These are phyloP conservation scores for Colletotrichum costaricense DNA, from an alignment of 2,329 filamentous ascomycete species.

Conservation along the genomic window DNA sequence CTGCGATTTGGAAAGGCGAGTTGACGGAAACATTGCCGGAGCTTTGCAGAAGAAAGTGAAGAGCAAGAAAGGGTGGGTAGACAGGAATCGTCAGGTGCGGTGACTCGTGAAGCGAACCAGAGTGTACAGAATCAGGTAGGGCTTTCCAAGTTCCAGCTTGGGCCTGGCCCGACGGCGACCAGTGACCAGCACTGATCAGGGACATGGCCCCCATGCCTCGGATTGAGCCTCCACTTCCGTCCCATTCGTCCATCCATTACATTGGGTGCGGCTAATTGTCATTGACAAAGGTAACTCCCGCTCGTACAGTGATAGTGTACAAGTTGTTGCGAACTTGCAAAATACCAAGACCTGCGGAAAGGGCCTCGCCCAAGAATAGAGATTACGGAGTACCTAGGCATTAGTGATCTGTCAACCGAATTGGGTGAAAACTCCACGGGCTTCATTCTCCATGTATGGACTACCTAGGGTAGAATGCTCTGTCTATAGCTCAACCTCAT, in stretches of 20 bases:
- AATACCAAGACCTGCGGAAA: neutral
- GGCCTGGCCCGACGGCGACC: neutral
- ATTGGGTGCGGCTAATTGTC: slow-evolving; percentile 26
- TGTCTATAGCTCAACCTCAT: too few relatives aligned
- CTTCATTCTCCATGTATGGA: too few relatives aligned
- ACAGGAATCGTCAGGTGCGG: neutral
- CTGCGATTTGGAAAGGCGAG: too few relatives aligned
- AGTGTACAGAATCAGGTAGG: neutral
- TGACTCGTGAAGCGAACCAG: neutral
- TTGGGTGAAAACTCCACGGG: too few relatives aligned
- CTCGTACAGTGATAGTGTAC: neutral
- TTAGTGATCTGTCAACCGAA: too few relatives aligned
- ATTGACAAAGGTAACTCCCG: neutral
- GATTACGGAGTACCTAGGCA: too few relatives aligned
- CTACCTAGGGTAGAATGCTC: too few relatives aligned
- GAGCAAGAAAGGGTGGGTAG: neutral
- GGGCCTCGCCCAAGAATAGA: too few relatives aligned
- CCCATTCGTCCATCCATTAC: slow-evolving; percentile 25
- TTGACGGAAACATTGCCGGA: too few relatives aligned
- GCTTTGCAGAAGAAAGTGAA: too few relatives aligned
- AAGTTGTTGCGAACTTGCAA: neutral
- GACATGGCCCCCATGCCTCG: neutral
- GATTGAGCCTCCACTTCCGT: slow-evolving; percentile 32
- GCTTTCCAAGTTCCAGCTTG: neutral
- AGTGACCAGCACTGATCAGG: neutral